These are phyloP conservation scores for Xylaria sp. DNA, from an alignment of 2,329 filamentous ascomycete species.

Conservation along the genomic window DNA sequence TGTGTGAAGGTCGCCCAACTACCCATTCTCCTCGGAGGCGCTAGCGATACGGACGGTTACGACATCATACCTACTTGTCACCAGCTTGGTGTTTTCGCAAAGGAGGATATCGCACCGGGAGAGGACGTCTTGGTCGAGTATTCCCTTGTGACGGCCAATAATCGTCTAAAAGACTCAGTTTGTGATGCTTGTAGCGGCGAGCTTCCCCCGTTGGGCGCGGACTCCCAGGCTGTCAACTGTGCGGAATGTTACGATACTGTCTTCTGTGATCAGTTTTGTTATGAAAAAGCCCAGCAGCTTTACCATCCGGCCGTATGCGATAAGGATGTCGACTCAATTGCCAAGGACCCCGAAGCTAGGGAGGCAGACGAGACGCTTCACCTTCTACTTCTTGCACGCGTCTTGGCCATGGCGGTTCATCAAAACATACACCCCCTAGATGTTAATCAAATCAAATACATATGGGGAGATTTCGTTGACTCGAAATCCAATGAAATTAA, in stretches of 20 bases:
- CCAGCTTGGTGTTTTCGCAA: slow-evolving; percentile 92
- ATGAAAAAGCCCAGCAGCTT: slow-evolving; percentile 64
- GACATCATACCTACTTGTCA: slow-evolving; percentile 68
- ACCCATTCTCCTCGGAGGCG: slow-evolving; percentile 72
- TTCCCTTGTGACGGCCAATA: slow-evolving; percentile 88
- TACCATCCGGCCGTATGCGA: slow-evolving; percentile 75
- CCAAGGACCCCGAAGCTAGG: slow-evolving; percentile 68
- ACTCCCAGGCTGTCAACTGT: slow-evolving; percentile 63
- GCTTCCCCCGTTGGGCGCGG: slow-evolving; percentile 68
- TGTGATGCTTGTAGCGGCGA: slow-evolving; percentile 89
- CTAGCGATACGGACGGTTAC: slow-evolving; percentile 60
- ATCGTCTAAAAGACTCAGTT: slow-evolving; percentile 83
- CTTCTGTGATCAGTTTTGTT: slow-evolving; percentile 71
- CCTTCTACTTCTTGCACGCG: slow-evolving; percentile 68
- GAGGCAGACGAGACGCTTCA: slow-evolving; percentile 71
- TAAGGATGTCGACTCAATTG: slow-evolving; percentile 72
- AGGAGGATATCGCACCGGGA: slow-evolving; percentile 78
- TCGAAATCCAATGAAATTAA: slow-evolving; percentile 63
- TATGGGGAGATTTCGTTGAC: slow-evolving; percentile 74
- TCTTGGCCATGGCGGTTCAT: slow-evolving; percentile 70
- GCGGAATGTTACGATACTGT: slow-evolving; percentile 72
- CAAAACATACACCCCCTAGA: slow-evolving; percentile 71
- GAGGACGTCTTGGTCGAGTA: slow-evolving; percentile 83
- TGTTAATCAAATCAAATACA: slow-evolving; percentile 71
- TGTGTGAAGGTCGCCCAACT: slow-evolving; percentile 80